These are phyloP conservation scores for Pythium apleroticum DNA, from an alignment of 352 stramenopile species.

Conservation along the genomic window DNA sequence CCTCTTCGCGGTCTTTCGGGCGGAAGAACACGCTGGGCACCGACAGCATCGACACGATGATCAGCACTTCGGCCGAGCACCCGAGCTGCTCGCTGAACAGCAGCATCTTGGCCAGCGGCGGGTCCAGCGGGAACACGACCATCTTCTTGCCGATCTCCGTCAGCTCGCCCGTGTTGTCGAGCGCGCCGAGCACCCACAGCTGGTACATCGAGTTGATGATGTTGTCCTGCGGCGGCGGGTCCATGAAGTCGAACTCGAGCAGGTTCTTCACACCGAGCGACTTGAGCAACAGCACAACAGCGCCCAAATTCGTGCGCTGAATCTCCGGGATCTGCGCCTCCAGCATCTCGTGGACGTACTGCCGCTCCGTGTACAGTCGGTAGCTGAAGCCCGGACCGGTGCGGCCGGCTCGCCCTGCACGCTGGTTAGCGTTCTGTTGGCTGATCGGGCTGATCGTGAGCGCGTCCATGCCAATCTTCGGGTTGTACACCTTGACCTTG, in stretches of 20 bases:
- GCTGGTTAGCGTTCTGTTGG: conserved; percentile 98
- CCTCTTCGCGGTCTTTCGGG: conserved; percentile 96
- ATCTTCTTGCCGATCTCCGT: conserved; percentile 96
- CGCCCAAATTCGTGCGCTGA: conserved; percentile 97
- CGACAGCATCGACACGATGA: conserved; percentile 97
- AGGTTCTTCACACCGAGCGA: conserved; percentile 95
- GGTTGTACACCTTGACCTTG: conserved; percentile 99
- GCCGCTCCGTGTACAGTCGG: conserved; percentile 96
- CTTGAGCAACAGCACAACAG: conserved; percentile 98
- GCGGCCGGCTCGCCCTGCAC: conserved; percentile 92
- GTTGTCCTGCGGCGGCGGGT: conserved; percentile 95
- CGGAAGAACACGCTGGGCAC: conserved; percentile 97
- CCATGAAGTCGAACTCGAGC: conserved; percentile 99
- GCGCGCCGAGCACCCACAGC: conserved; percentile 97
- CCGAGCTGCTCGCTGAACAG: conserved; percentile 93
- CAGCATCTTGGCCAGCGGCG: conserved; percentile 95
- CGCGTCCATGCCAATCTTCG: conserved; percentile 98
- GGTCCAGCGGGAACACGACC: conserved; percentile 98
- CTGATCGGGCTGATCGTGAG: conserved; percentile 95
- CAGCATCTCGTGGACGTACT: conserved; percentile 97
- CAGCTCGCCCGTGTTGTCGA: conserved; percentile 97
- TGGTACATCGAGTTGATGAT: conserved; percentile 99
- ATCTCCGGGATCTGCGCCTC: conserved; percentile 98
- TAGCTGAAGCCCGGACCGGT: conserved; percentile 93
- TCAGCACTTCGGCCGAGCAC: conserved; percentile 95